These are phyloP conservation scores for Onygenales sp. DNA, from an alignment of 2,329 filamentous ascomycete species.

Conservation along the genomic window DNA sequence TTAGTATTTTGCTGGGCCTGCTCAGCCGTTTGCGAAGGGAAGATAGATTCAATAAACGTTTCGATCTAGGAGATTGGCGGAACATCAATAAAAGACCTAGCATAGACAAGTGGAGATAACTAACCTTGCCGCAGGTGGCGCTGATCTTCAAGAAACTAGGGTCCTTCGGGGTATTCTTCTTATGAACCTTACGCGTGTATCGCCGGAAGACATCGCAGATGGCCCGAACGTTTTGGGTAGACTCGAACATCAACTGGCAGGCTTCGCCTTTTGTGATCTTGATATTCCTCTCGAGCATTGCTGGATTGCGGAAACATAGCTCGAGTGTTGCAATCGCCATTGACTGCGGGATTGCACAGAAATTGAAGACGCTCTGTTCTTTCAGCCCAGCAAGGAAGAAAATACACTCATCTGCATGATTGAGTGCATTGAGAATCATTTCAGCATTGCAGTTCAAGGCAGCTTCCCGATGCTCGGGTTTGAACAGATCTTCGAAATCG, in stretches of 20 bases:
- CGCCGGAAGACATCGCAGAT: conserved; percentile 73
- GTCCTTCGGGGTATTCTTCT: conserved; percentile 89
- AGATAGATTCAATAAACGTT: conserved; percentile 89
- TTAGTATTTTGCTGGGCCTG: conserved; percentile 35
- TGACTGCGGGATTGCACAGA: conserved; percentile 88
- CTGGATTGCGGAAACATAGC: conserved; percentile 81
- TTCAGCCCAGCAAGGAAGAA: conserved; percentile 93
- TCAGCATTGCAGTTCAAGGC: conserved; percentile 82
- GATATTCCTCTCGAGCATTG: conserved; percentile 75
- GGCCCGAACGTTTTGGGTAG: conserved; percentile 76
- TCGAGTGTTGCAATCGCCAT: conserved; percentile 98
- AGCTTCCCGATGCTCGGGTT: conserved; percentile 64
- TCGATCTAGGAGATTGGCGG: conserved; percentile 55
- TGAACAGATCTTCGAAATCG: conserved; percentile 81
- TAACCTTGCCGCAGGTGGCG: conserved; percentile 74
- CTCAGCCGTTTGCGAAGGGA: conserved; percentile 71
- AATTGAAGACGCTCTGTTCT: conserved; percentile 98
- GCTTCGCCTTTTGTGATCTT: conserved; percentile 96
- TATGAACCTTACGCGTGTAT: conserved; percentile 72
- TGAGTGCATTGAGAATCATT: conserved; percentile 85
- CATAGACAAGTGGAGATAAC: conserved; percentile 11
- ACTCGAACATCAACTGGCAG: conserved; percentile 83
- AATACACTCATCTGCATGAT: conserved; percentile 84
- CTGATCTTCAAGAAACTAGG: conserved; percentile 90
- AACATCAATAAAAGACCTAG: conserved; percentile 6